These are phyloP conservation scores for Aureobasidium sp. DNA, from an alignment of 2,329 filamentous ascomycete genomes.

Conservation along the genomic window DNA sequence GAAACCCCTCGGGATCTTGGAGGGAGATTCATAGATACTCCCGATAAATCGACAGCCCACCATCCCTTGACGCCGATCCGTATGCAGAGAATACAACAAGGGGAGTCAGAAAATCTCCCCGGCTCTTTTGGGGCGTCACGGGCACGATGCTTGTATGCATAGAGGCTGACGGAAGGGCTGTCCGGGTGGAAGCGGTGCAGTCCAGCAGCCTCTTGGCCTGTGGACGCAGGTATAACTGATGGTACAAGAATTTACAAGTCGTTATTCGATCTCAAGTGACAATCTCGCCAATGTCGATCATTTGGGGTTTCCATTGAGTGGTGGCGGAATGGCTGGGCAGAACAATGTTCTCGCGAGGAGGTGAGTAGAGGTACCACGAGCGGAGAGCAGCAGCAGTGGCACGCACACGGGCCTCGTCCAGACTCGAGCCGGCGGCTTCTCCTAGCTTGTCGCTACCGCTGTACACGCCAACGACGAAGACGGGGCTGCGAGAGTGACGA, in stretches of 20 bases:
- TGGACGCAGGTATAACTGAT: slow-evolving; percentile 2
- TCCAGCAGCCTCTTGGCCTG: background rate
- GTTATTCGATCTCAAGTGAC: slow-evolving; percentile 28
- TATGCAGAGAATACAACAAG: slow-evolving; percentile 12
- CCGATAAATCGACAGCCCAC: slow-evolving; percentile 6
- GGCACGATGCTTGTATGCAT: background rate
- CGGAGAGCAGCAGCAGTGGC: slow-evolving; percentile 82
- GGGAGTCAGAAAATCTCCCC: background rate
- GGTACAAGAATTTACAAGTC: slow-evolving; percentile 9
- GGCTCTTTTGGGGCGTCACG: background rate
- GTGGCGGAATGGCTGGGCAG: slow-evolving; percentile 44
- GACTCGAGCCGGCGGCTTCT: slow-evolving; percentile 72
- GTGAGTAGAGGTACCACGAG: slow-evolving; percentile 93
- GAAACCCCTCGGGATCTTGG: background rate
- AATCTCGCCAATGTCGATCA: slow-evolving; percentile 51
- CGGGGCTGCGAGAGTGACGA: slow-evolving; percentile 71
- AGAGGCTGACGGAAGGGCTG: background rate
- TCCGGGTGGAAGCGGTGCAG: background rate
- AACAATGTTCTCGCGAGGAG: slow-evolving; percentile 45
- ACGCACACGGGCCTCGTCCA: slow-evolving; percentile 68
- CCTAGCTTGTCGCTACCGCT: slow-evolving; percentile 86
- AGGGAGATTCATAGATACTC: background rate
- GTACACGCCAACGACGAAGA: slow-evolving; percentile 90
- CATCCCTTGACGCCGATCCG: slow-evolving; percentile 7
- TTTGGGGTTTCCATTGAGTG: slow-evolving; percentile 43